These are phyloP conservation scores for Vitis hybrid DNA, from an alignment of 177 flowering plant genomes.

Conservation along the genomic window DNA sequence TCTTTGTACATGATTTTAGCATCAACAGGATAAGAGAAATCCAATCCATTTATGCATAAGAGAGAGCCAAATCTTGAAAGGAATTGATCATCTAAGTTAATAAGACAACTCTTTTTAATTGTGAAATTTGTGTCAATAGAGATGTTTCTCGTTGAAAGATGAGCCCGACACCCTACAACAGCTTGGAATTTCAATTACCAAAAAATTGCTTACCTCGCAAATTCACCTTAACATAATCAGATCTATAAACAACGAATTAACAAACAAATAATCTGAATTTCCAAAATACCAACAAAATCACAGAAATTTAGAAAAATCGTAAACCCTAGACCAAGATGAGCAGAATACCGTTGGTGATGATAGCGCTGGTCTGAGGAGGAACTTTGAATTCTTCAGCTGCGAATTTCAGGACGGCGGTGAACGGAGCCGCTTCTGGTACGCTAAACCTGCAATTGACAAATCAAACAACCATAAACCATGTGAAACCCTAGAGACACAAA, in stretches of 20 bases:
- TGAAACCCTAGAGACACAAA: neutral
- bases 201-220: neutral
- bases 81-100: no score
- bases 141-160: no score
- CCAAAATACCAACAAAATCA: neutral
- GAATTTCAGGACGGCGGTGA: conserved; percentile 92
- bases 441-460: conserved; percentile 59
- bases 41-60: no score
- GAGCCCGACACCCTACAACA: no score
- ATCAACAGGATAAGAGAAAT: no score
- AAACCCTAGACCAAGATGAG: neutral
- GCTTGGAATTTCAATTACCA: neutral
- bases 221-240: neutral
- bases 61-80: no score
- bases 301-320: neutral
- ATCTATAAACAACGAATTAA: neutral
- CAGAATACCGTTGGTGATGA: conserved; percentile 86
- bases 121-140: no score
- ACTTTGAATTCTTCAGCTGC: conserved; percentile 99
- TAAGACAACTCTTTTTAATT: no score
- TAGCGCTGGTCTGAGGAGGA: conserved; percentile 99
- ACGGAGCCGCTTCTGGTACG: conserved; percentile 97
- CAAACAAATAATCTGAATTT: neutral
- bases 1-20: no score
- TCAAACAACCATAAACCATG: neutral